Base-by-base conservation (phyloP, 2,329 filamentous ascomycete genomes). In the Ustulina deusta region DNA sequence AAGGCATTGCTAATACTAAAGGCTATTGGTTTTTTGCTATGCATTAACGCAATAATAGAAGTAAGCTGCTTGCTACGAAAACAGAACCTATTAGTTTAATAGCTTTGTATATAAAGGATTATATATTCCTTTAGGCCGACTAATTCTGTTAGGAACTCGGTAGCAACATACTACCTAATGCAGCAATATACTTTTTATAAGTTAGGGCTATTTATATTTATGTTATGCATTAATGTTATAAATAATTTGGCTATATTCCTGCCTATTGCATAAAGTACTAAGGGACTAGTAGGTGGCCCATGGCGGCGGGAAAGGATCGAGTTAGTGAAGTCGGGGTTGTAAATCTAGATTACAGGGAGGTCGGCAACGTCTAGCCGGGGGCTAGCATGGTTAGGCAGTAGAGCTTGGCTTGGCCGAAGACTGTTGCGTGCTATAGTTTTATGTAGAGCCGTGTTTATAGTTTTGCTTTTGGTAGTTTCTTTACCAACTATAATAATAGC, bases 1-100 rank as follows among this genome's bases (percentile, higher is more conserved):
- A 91, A 83, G 0, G 79, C 84, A 0, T 87, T 81, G 69, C 76
- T 86, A 52, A 91, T 79, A 0, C 88, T 87, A 1, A 84, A 75
- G 0, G 89, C 89, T 84, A 91, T 87, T 0, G 87, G 81, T 69
- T 90, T 87, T 9, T 88, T 88, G 1, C 85, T 87, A 10, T 87
- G 85, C 87, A 91, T 90, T 17, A 90, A 69, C 0, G 87, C 81
- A 0, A 90, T 78, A 55, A 91, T 89, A 0, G 81, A 65, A 0
- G 86, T 90, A 7, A 78, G 61, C 1, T 77, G 7, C 72, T 90
- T 87, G 61, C 83, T 27, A 0, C 49, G 64, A 1, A 90, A 78
- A 9, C 78, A 81, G 71, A 85, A 79, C 0, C 87, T 87, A 0
- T 29, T 74, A 0, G 80, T 83, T 1, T 68, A 5, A 36, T 81